A percentile compares a stretch with the other conserved stretches of the same genome.
Evolutionary conservation across 2,329 filamentous ascomycete species (phyloP).

Genomic region (Penicillium expansum): DNA sequence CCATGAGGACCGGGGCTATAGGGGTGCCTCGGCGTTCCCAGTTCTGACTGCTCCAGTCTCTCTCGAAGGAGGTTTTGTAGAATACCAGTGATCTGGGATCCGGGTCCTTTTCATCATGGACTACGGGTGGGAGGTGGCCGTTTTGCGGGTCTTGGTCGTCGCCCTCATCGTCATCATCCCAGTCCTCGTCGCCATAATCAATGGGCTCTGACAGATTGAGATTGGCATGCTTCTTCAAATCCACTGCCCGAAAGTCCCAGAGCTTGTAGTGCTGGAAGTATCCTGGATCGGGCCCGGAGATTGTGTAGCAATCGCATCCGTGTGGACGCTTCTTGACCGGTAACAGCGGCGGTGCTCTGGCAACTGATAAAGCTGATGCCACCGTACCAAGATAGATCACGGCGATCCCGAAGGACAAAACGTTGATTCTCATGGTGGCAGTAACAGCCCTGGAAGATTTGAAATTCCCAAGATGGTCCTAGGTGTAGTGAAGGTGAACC

Average conservation of each 20-base stretch:
- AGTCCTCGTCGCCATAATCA: slow-evolving; percentile 17
- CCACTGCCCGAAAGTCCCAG: slow-evolving; percentile 51
- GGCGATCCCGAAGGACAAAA: slow-evolving; percentile 2
- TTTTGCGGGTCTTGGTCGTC: slow-evolving; percentile 8
- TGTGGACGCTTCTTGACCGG: slow-evolving; percentile 5
- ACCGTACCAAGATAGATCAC: slow-evolving; percentile 4
- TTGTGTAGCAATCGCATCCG: slow-evolving; percentile 50
- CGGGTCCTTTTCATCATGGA: slow-evolving; percentile 4
- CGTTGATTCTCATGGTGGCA: slow-evolving; percentile 11
- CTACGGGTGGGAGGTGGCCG: not conserved
- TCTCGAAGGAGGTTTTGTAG: slow-evolving; percentile 32
- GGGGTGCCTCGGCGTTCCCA: slow-evolving; percentile 44
- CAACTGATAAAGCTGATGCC: not conserved
- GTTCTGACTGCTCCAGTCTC: slow-evolving; percentile 45
- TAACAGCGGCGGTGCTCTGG: not conserved
- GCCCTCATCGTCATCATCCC: slow-evolving; percentile 8
- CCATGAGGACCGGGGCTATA: slow-evolving; percentile 42
- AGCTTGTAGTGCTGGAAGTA: slow-evolving; percentile 54
- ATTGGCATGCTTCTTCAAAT: slow-evolving; percentile 29
- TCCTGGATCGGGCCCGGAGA: slow-evolving; percentile 42
- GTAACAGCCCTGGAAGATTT: not conserved
- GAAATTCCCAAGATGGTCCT: not conserved
- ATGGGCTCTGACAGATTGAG: slow-evolving; percentile 12
- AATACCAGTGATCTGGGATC: slow-evolving; percentile 28
- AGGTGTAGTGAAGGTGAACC: not conserved